phyloP scores from a whole-genome alignment of 495 filamentous ascomycete genomes.

The Rhypophila decipiens region DNA sequence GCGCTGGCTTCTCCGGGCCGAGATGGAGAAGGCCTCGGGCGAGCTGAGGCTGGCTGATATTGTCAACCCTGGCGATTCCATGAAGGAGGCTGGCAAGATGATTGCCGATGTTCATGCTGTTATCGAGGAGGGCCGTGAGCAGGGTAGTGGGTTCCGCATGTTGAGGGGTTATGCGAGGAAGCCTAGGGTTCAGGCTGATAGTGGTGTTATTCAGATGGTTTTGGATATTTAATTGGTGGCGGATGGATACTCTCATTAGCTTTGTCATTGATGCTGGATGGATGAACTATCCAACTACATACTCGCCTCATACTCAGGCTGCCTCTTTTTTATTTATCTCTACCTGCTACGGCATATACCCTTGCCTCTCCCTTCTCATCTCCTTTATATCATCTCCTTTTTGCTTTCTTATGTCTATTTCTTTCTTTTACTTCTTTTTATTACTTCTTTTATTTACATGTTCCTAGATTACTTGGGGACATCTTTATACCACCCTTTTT shows the following conservation, averaged over 20 bases:
- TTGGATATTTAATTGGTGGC: slow-evolving; percentile 8
- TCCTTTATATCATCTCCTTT: not conserved
- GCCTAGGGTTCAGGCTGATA: slow-evolving; percentile 36
- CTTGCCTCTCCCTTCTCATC: too few species aligned
- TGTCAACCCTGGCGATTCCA: slow-evolving; percentile 36
- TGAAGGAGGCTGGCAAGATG: slow-evolving; percentile 44
- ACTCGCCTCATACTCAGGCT: too few species aligned
- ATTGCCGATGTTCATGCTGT: slow-evolving; percentile 74
- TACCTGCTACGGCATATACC: too few species aligned
- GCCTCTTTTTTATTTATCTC: too few species aligned
- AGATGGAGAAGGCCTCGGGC: slow-evolving; percentile 72
- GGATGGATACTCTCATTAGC: too few species aligned
- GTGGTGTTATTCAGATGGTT: slow-evolving; percentile 13
- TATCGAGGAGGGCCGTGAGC: slow-evolving; percentile 75
- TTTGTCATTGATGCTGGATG: too few species aligned
- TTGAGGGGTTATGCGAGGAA: slow-evolving; percentile 89
- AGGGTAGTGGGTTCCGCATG: slow-evolving; percentile 77
- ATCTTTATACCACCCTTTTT: not conserved
- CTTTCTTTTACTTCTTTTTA: not conserved
- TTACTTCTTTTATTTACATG: not conserved
- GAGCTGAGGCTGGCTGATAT: slow-evolving; percentile 47
- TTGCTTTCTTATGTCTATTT: not conserved
- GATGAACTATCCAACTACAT: too few species aligned
- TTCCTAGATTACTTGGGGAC: not conserved
- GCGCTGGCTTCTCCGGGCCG: slow-evolving; percentile 84